A percentile compares a stretch with the other conserved stretches of the same genome.
Evolutionary conservation across 1,139 yeast genomes (phyloP).

Genomic region (Suhomyces guaymorum): DNA sequence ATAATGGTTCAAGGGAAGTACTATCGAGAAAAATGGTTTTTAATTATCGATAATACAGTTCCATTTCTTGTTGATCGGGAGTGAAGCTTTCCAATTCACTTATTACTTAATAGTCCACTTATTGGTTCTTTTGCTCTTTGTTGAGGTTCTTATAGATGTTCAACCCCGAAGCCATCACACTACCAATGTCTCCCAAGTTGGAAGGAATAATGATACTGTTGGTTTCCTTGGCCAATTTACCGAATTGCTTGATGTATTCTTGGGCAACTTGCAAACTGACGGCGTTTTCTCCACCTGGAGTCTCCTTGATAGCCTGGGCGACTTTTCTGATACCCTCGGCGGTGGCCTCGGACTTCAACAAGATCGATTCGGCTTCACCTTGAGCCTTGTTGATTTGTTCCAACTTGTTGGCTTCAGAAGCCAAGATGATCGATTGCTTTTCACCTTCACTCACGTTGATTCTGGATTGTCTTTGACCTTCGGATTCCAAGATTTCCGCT

Average conservation of each 20-base stretch:
- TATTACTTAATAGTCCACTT: too few species aligned
- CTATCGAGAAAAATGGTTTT: too few species aligned
- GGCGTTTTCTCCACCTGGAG: constrained; percentile 75
- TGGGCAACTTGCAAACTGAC: constrained; percentile 80
- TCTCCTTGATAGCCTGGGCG: constrained; percentile 64
- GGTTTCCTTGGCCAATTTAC: constrained; percentile 78
- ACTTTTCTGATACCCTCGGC: constrained; percentile 67
- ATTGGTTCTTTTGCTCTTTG: constrained; percentile 1
- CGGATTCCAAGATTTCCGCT: constrained; percentile 84
- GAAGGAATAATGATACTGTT: constrained; percentile 79
- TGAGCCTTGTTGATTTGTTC: constrained; percentile 64
- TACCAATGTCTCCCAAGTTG: constrained; percentile 71
- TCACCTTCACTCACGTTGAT: constrained; percentile 85
- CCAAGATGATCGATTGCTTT: constrained; percentile 65
- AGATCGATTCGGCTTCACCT: constrained; percentile 71
- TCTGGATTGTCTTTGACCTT: constrained; percentile 76
- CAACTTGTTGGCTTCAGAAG: constrained; percentile 67
- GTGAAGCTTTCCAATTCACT: too few species aligned
- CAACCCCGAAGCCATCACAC: constrained; percentile 76
- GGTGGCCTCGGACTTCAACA: constrained; percentile 72
- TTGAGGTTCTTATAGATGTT: constrained; percentile 63
- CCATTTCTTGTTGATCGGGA: too few species aligned
- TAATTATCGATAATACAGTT: too few species aligned
- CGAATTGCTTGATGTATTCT: constrained; percentile 79
- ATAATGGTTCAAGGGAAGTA: too few species aligned